Evolutionary conservation across 306 rosid genomes (phyloP).

Genomic region (Gastrolobium villosum): DNA sequence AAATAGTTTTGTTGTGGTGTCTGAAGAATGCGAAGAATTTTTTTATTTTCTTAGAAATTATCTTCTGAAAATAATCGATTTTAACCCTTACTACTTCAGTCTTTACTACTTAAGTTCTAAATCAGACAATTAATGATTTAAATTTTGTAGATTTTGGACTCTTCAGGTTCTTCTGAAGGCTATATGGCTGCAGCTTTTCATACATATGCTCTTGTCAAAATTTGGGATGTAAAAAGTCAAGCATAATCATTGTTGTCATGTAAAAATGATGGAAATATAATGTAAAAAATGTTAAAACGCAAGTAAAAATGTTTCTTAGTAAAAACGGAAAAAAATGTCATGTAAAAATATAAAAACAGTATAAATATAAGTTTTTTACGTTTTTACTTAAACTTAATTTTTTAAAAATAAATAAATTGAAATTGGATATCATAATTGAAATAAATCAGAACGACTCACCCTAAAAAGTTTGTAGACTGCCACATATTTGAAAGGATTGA

Average conservation of each 20-base stretch:
- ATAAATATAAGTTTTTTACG: too few relatives aligned
- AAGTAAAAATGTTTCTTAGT: too few relatives aligned
- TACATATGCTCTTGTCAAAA: conserved; percentile 91
- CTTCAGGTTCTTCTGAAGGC: conserved; percentile 76
- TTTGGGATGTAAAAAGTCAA: conserved; percentile 99
- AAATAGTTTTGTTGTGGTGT: conserved; percentile 24
- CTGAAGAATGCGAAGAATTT: background rate
- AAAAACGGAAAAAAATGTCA: too few relatives aligned
- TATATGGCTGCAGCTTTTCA: conserved; percentile 98
- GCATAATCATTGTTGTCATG: conserved; percentile 39
- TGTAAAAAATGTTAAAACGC: too few relatives aligned
- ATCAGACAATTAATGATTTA: conserved; percentile 35
- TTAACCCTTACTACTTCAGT: conserved; percentile 1
- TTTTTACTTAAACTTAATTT: too few relatives aligned
- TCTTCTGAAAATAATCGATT: background rate
- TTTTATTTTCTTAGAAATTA: background rate
- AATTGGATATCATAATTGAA: too few relatives aligned
- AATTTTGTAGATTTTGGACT: conserved; percentile 74
- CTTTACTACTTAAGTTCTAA: conserved; percentile 16
- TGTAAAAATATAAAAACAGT: too few relatives aligned
- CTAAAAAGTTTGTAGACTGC: too few relatives aligned
- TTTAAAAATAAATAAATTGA: too few relatives aligned
- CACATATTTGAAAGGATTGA: too few relatives aligned
- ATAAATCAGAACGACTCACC: too few relatives aligned
- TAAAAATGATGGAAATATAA: background rate